Conservation (phyloP, 164 flowering plant species). For the Vitis vinifera region ASM3070453v1 NC_081821.1:8343001-8343500, state of each 20-base stretch:
- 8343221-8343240: not conserved
- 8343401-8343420: no score
- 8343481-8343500: no score
- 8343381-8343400: no score
- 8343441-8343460: no score
- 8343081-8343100: constrained; percentile 7
- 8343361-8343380: no score
- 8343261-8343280: not conserved
- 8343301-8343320: not conserved
- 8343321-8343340: no score
- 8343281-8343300: not conserved
- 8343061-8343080: constrained; percentile 12
- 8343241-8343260: not conserved
- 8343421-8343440: no score
- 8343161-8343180: constrained; percentile 1
- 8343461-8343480: no score
- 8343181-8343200: not conserved
- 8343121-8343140: constrained; percentile 18
- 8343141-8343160: constrained; percentile 6
- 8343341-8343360: no score
- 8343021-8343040: constrained; percentile 1
- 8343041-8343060: not conserved
- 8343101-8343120: constrained; percentile 8
- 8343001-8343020: not conserved
- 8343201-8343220: not conserved